These are phyloP conservation scores for Cytospora leucostoma DNA, from an alignment of 2,329 filamentous ascomycete genomes.

Conservation along the genomic window DNA sequence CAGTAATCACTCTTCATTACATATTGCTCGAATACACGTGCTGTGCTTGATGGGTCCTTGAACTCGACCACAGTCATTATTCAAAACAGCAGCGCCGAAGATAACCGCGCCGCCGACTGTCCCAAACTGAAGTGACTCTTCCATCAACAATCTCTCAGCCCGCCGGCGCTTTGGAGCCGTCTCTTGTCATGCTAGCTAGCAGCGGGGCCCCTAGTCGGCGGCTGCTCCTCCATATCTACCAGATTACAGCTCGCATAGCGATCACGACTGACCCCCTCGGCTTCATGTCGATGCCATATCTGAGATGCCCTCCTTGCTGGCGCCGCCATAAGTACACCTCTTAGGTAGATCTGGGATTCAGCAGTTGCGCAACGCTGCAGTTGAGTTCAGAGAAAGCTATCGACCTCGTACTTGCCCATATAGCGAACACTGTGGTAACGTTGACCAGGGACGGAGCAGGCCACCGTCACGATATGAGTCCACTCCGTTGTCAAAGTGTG, in stretches of 20 bases:
- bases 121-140: conserved; percentile 60
- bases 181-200: conserved; percentile 53
- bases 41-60: no score
- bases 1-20: no score
- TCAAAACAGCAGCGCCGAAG: no score
- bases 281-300: conserved; percentile 65
- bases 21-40: no score
- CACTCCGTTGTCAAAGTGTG: conserved; percentile 56
- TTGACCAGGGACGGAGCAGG: conserved; percentile 55
- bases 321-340: conserved; percentile 63
- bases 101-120: conserved; percentile 66
- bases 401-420: conserved; percentile 58
- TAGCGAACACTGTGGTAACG: conserved; percentile 69
- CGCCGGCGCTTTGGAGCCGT: conserved; percentile 43
- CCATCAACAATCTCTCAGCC: conserved; percentile 49
- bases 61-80: conserved; percentile 55
- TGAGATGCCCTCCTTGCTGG: conserved; percentile 59
- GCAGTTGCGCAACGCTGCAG: conserved; percentile 65
- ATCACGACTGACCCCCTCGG: conserved; percentile 62
- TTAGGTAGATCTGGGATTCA: conserved; percentile 66
- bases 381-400: conserved; percentile 45
- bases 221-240: conserved; percentile 58
- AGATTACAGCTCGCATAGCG: conserved; percentile 63
- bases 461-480: conserved; percentile 60
- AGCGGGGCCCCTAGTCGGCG: no score